phyloP scores from a whole-genome alignment of 2,329 filamentous ascomycete species.

The Cordyceps tenuipes region DNA sequence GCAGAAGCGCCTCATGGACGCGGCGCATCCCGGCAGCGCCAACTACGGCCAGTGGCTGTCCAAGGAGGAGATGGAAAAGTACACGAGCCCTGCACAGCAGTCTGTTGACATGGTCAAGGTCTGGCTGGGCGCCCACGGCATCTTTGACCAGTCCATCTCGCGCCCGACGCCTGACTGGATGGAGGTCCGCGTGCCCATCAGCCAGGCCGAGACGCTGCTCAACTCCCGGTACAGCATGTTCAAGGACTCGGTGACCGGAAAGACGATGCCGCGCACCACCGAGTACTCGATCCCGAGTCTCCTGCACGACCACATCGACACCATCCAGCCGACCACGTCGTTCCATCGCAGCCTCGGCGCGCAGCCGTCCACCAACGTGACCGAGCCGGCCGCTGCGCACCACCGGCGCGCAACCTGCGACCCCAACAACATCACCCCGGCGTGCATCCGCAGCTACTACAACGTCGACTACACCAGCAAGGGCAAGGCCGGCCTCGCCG shows the following conservation, averaged over 20 bases:
- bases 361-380: neutral
- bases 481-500: conserved; percentile 3
- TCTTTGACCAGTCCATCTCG: neutral
- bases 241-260: neutral
- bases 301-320: conserved; percentile 13
- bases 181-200: neutral
- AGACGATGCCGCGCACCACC: neutral
- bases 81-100: conserved; percentile 17
- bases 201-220: neutral
- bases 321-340: conserved; percentile 12
- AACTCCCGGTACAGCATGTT: neutral
- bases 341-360: conserved; percentile 4
- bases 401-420: neutral
- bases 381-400: too few relatives aligned
- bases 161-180: neutral
- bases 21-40: conserved; percentile 18
- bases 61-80: conserved; percentile 16
- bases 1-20: conserved; percentile 17
- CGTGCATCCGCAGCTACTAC: conserved; percentile 10
- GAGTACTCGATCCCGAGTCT: conserved; percentile 13
- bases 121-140: conserved; percentile 15
- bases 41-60: conserved; percentile 20
- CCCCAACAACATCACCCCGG: conserved; percentile 7
- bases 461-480: conserved; percentile 11
- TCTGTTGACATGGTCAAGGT: conserved; percentile 16